Conservation (phyloP, 2,329 filamentous ascomycete genomes). For the Claviceps humidiphila region DNA sequence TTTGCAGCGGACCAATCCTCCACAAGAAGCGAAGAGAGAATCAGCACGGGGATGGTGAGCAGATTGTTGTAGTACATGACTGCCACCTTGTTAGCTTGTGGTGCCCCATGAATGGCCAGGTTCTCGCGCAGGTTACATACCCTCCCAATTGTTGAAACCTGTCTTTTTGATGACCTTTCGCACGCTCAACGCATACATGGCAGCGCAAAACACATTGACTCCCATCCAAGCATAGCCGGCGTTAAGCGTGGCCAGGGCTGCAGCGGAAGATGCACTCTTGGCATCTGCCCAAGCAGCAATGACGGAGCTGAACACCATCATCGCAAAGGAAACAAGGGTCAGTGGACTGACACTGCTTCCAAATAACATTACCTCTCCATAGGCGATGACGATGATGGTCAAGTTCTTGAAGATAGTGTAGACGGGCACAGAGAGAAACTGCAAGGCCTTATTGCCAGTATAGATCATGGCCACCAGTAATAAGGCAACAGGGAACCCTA, state of each 20-base stretch:
- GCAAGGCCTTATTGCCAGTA: slow-evolving; percentile 87
- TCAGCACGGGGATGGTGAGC: slow-evolving; percentile 82
- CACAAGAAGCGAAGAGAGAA: slow-evolving; percentile 65
- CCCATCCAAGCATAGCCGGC: slow-evolving; percentile 97
- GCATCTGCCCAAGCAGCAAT: slow-evolving; percentile 96
- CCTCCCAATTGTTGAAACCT: slow-evolving; percentile 99
- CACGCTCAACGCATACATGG: slow-evolving; percentile 82
- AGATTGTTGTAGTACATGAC: slow-evolving; percentile 99
- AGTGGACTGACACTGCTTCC: slow-evolving; percentile 85
- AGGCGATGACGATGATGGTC: slow-evolving; percentile 96
- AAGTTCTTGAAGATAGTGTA: slow-evolving; percentile 99
- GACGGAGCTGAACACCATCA: slow-evolving; percentile 92
- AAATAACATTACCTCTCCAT: slow-evolving; percentile 97
- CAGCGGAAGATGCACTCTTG: slow-evolving; percentile 46
- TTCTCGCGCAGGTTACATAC: slow-evolving; percentile 35
- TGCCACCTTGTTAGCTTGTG: slow-evolving; percentile 21
- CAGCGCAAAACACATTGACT: slow-evolving; percentile 89
- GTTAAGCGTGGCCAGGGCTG: slow-evolving; percentile 78
- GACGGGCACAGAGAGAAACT: slow-evolving; percentile 92
- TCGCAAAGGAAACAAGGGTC: slow-evolving; percentile 80
- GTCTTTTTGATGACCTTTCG: slow-evolving; percentile 98
- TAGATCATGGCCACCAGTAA: slow-evolving; percentile 99
- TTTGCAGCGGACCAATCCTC: slow-evolving; percentile 91
- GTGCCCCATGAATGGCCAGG: too few species aligned
- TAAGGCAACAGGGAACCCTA: slow-evolving; percentile 92